phyloP scores from a whole-genome alignment of 2,329 filamentous ascomycete species.

The Ophiostoma australiae region DNA sequence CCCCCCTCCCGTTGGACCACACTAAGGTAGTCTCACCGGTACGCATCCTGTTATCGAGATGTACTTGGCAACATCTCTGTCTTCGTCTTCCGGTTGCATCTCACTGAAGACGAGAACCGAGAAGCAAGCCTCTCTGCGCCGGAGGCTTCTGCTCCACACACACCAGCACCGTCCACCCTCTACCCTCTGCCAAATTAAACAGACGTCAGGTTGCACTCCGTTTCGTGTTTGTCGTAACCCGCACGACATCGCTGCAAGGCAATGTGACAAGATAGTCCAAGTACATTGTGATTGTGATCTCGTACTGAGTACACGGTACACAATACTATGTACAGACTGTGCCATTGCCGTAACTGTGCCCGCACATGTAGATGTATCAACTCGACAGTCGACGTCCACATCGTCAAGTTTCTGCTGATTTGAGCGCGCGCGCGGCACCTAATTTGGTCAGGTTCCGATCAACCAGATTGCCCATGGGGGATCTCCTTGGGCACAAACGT shows the following conservation, averaged over 20 bases:
- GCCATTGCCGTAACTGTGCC: background rate
- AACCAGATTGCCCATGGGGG: background rate
- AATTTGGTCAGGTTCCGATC: background rate
- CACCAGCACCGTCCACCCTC: slow-evolving; percentile 14
- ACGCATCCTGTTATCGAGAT: background rate
- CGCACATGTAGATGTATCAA: background rate
- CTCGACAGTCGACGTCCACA: background rate
- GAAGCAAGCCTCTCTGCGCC: background rate
- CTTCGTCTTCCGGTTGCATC: background rate
- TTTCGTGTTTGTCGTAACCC: background rate
- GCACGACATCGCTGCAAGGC: background rate
- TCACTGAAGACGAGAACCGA: background rate
- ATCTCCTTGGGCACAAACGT: background rate
- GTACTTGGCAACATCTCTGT: background rate
- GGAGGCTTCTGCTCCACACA: slow-evolving; percentile 18
- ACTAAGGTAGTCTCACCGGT: background rate
- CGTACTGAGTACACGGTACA: background rate
- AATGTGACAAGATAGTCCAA: background rate
- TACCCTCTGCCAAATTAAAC: slow-evolving; percentile 17
- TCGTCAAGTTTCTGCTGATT: background rate
- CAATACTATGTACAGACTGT: too few relatives aligned
- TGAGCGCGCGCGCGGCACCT: background rate
- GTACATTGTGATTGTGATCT: background rate
- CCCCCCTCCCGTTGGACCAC: too few relatives aligned
- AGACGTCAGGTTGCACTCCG: slow-evolving; percentile 5